Evolutionary conservation across 2,329 filamentous ascomycete species (phyloP), one percentile per base, ranked within the genome.

Genomic region (Neonectria ditissima): DNA sequence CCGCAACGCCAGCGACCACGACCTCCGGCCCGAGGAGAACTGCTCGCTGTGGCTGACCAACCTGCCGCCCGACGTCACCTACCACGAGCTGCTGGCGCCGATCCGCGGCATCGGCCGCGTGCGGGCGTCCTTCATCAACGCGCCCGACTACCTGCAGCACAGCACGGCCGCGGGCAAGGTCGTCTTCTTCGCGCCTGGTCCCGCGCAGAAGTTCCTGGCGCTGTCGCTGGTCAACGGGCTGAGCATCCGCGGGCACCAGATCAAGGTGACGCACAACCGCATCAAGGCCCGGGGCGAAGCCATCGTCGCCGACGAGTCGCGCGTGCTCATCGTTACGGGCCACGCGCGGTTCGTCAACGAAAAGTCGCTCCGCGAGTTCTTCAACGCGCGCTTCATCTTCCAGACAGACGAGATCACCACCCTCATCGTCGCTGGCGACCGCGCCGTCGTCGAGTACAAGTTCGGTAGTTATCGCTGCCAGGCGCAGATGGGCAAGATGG

Each of bases 391-490:
- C 24, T 82, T 87, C 59, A 73, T 75, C 2, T 88, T 82, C 66
- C 78, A 87, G 68, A 62, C 83, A 8, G 86, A 87, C 63, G 70
- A 75, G 51, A 73, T 85, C 56, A 66, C 76, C 3, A 68, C 73
- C 18, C 73, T 81, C 20, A 69, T 74, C 37, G 60, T 66, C 26
- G 73, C 65, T 2, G 66, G 63, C 0, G 64, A 65, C 1, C 74
- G 77, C 22, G 70, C 70, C 0, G 77, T 82, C 2, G 65, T 85
- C 14, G 85, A 87, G 77, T 85, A 82, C 67, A 79, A 81, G 11
- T 88, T 88, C 66, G 84, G 83, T 0, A 86, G 84, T 59, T 88
- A 81, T 62, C 81, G 85, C 1, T 85, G 83, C 74, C 86, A 88
- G 78, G 79, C 85, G 0, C 81, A 86, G 75, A 80, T 82, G 55